These are phyloP conservation scores for Polytrichum commune DNA, from an alignment of 225 moss, liverwort and hornwort species.

Conservation along the genomic window DNA sequence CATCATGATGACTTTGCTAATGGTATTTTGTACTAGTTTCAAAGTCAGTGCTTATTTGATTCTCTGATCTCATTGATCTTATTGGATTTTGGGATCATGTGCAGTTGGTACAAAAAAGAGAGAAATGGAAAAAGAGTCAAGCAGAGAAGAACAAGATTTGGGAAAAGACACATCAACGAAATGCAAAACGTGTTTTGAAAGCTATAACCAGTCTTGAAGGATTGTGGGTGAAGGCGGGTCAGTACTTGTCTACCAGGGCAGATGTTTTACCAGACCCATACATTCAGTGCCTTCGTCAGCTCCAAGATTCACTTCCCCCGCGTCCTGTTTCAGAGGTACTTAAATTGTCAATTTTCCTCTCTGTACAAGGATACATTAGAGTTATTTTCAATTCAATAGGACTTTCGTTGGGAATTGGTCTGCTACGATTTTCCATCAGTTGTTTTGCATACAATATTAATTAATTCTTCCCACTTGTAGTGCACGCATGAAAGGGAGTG, in stretches of 20 bases:
- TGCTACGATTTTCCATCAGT: too few relatives aligned
- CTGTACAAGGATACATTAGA: too few relatives aligned
- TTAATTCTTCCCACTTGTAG: too few relatives aligned
- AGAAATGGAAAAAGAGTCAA: slow-evolving; percentile 69
- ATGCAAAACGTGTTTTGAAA: slow-evolving; percentile 69
- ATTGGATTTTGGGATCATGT: slow-evolving; percentile 4
- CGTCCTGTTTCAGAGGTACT: slow-evolving; percentile 77
- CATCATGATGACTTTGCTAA: too few relatives aligned
- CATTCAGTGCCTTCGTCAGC: slow-evolving; percentile 67
- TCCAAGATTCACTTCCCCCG: slow-evolving; percentile 93
- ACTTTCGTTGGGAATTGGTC: too few relatives aligned
- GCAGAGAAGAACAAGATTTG: slow-evolving; percentile 48
- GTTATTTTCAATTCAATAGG: too few relatives aligned
- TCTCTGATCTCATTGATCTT: too few relatives aligned
- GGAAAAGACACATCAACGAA: slow-evolving; percentile 77
- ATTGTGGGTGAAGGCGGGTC: slow-evolving; percentile 96
- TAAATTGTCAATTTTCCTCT: not conserved
- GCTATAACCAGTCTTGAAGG: slow-evolving; percentile 72
- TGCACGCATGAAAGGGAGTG: too few relatives aligned
- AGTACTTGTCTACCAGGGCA: slow-evolving; percentile 94
- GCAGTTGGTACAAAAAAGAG: slow-evolving; percentile 84
- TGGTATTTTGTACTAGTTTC: too few relatives aligned
- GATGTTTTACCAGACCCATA: slow-evolving; percentile 90
- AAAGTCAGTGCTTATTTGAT: too few relatives aligned
- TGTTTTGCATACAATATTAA: too few relatives aligned